Conservation (phyloP, 805 yeast species). For the Myxozyma vanderwaltii region DNA sequence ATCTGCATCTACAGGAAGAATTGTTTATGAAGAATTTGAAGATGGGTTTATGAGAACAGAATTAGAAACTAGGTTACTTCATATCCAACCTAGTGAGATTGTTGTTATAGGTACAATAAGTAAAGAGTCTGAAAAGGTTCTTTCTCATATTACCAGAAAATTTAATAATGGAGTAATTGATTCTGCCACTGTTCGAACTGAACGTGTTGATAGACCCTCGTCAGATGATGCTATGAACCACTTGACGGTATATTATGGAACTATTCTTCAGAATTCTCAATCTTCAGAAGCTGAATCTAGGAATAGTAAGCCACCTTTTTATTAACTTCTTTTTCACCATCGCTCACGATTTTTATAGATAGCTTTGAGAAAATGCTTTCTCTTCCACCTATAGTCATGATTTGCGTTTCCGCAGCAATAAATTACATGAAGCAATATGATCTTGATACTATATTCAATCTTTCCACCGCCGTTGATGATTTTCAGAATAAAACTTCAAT, state of each 20-base stretch:
- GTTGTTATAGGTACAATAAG: conserved; percentile 51
- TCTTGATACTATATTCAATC: conserved; percentile 57
- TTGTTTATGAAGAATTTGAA: conserved; percentile 67
- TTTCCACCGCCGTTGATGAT: conserved; percentile 53
- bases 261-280: conserved; percentile 11
- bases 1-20: conserved; percentile 73
- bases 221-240: conserved; percentile 18
- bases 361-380: conserved; percentile 36
- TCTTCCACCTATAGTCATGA: conserved; percentile 39
- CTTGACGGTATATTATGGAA: conserved; percentile 12
- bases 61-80: conserved; percentile 71
- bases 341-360: neutral
- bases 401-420: conserved; percentile 52
- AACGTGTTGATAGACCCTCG: conserved; percentile 14
- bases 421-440: conserved; percentile 64
- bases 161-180: conserved; percentile 7
- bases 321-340: neutral
- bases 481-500: conserved; percentile 54
- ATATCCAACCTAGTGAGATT: conserved; percentile 77
- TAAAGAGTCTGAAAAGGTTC: conserved; percentile 40
- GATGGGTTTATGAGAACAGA: conserved; percentile 62
- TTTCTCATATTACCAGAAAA: conserved; percentile 15
- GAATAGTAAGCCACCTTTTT: neutral
- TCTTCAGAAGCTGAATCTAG: conserved; percentile 7
- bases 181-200: conserved; percentile 25